phyloP scores from a whole-genome alignment of 139 green algal species.

The Tetradesmus obliquus region DNA sequence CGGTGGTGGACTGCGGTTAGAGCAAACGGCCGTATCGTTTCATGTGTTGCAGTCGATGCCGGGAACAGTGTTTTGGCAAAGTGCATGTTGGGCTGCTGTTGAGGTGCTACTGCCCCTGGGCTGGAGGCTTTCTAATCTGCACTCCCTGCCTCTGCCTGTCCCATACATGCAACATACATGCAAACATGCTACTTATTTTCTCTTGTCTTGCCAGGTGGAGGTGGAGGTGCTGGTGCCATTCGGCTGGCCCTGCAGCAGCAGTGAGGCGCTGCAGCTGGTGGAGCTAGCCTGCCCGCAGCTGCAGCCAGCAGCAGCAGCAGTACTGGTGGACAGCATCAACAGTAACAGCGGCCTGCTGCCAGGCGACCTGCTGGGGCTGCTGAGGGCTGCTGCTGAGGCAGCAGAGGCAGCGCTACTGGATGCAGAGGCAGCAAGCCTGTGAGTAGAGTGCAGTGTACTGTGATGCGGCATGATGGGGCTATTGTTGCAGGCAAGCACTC shows the following conservation, averaged over 20 bases:
- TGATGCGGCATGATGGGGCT: background rate
- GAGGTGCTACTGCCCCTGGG: no score
- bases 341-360: background rate
- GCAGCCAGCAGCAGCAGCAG: background rate
- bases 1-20: no score
- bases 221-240: constrained; percentile 38
- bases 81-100: no score
- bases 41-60: no score
- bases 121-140: background rate
- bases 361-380: constrained; percentile 2
- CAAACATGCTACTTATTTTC: background rate
- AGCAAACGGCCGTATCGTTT: no score
- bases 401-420: background rate
- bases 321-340: background rate
- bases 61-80: no score
- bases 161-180: background rate
- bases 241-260: background rate
- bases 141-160: background rate
- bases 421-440: background rate
- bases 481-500: background rate
- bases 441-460: background rate
- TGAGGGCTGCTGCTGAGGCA: background rate
- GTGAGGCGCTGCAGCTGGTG: background rate
- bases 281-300: background rate
- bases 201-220: background rate